Percentiles rank a stretch among this genome's conserved stretches.
Evolutionary conservation across 176 grass and related monocot genomes (phyloP).

Genomic region (Puya raimondii): DNA sequence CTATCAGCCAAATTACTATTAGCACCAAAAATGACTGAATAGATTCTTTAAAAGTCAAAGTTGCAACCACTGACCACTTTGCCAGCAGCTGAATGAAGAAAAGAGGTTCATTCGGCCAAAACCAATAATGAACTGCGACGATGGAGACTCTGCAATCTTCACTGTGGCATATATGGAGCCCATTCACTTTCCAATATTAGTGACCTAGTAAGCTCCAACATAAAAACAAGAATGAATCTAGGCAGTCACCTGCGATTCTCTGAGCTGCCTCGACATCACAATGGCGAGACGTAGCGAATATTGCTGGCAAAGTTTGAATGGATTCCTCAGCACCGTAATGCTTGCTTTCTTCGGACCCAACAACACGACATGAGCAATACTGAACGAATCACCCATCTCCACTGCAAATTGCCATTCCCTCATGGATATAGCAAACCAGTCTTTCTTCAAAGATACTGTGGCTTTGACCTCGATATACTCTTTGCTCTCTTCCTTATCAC

Average conservation of each 20-base stretch:
- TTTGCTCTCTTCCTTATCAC: constrained; percentile 14
- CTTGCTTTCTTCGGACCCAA: constrained; percentile 38
- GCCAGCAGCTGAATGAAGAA: too few relatives aligned
- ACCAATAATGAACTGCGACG: too few relatives aligned
- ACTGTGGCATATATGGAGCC: too few relatives aligned
- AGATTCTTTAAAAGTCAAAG: too few relatives aligned
- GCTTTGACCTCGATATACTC: constrained; percentile 93
- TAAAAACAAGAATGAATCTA: background rate
- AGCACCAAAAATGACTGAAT: too few relatives aligned
- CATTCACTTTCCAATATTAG: too few relatives aligned
- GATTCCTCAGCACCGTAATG: constrained; percentile 54
- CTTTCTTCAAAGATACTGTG: constrained; percentile 48
- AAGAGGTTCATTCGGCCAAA: too few relatives aligned
- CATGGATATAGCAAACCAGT: constrained; percentile 69
- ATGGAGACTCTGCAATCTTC: too few relatives aligned
- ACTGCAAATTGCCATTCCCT: constrained; percentile 84
- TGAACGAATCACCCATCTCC: constrained; percentile 58
- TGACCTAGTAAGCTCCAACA: background rate
- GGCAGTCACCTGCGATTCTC: background rate
- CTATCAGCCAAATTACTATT: too few relatives aligned
- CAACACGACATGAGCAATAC: constrained; percentile 60
- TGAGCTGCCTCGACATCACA: constrained; percentile 37
- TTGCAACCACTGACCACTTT: too few relatives aligned
- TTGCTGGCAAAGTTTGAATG: constrained; percentile 44
- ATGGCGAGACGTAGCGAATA: constrained; percentile 54